Base-by-base conservation (phyloP, 306 rosid species). In the Rubus parviflorus region DNA sequence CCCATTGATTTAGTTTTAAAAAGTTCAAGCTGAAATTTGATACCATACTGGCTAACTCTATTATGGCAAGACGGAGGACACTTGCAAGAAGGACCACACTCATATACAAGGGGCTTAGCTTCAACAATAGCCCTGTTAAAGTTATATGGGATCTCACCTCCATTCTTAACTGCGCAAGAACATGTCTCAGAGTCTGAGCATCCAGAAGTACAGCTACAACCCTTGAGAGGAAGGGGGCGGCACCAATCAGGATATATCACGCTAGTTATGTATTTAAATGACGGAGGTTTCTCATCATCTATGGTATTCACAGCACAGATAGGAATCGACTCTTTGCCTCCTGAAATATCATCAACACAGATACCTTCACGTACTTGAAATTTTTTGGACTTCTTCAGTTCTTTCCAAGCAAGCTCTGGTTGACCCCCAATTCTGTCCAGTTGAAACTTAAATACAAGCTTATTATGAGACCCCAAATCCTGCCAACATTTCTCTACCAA, bases 321-420 rank as follows among this genome's bases (percentile, higher is more conserved):
- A n/a, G 97, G 96, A 79, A 85, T 83, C 17, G 54, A 43, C 84
- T 95, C 98, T 85, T 84, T 87, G 80, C 97, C 98, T 49, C 75
- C 60, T 60, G 98, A 95, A 85, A 95, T 92, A 68, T 95, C 98
- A 2, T 76, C 86, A n/a, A 85, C 78, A 43, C 97, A 88, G 65
- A 86, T 60, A 81, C 96, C 98, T 75, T 83, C 91, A 72, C 97
- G 84, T 64, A 77, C 84, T 83, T 86, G 90, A 75, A 79, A 79
- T 77, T 84, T 94, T 64, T 89, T 94, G 74, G 95, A 83, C 83
- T 89, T 90, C 85, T 86, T 92, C 77, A 90, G 77, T 86, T 85
- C 90, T 73, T 87, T 90, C 93, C 87, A 92, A 72, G 98, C 89
- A 81, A 95, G 97, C 85, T 92, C 96, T 9, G 93, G 95, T 77